Base-by-base conservation (phyloP, 1,284 basidiomycete species). In the Clitocybe nebularis region DNA sequence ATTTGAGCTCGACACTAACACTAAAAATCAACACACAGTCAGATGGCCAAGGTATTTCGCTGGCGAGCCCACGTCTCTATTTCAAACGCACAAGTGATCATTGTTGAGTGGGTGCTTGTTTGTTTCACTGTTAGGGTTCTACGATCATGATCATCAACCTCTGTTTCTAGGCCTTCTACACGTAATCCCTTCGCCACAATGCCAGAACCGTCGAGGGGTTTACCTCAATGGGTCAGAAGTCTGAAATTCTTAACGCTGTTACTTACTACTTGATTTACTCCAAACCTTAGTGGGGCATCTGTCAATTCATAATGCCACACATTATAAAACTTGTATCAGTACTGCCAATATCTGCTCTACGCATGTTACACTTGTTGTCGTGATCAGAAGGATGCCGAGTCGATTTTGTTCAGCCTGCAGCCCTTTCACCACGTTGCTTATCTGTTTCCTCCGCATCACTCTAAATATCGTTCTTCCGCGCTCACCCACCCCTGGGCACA, bases 401-500 rank as follows among this genome's bases (percentile, higher is more conserved):
- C 34, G 33, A 3, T 23, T 35, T 13, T 43, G 10, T 43, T 7
- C 34, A 36, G 29, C 26, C 17, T 38, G 35, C 23, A 20, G 3
- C 5, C 14, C 17, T 2, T 10, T 5, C 8, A 33, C 25, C 20
- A 26, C 7, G 24, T 14, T 32, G 19, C 7, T 3, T 4, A 9
- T 16, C 5, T 6, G 11, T 9, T 8, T 11, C 10, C 23, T 3
- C 33, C 20, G 26, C 43, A 23, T 35, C 33, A 25, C n/a, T 13
- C 6, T 8, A 11, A 11, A 11, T 5, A 29, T 26, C 4, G 36
- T 44, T 47, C 45, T 47, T 33, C 48, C 45, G 40, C 39, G 36
- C 28, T 13, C 24, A 22, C 28, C 23, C 33, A 9, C 25, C 25
- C 17, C 33, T 4, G 32, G 29, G 26, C 29, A 44, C 34, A 35